Evolutionary conservation across 2,329 filamentous ascomycete species (phyloP).

Genomic region (Fusarium protoensiforme): DNA sequence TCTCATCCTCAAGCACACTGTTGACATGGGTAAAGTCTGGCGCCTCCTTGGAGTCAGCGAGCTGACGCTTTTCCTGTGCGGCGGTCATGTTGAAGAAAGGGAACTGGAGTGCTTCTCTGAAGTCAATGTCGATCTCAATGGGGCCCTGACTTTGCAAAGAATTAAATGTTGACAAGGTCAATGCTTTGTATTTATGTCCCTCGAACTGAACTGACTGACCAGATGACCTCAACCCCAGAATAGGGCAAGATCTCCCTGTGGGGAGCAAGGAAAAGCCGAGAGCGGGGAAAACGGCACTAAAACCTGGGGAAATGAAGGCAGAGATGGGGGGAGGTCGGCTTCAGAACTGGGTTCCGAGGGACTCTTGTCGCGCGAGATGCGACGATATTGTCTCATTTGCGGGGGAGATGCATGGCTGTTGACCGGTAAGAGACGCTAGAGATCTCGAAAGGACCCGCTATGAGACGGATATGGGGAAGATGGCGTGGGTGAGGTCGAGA

Average conservation of each 20-base stretch:
- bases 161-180: not conserved
- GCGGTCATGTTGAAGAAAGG: constrained; percentile 10
- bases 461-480: constrained; percentile 16
- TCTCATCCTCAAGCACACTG: constrained; percentile 39
- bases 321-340: constrained; percentile 17
- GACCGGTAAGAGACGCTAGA: not conserved
- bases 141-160: not conserved
- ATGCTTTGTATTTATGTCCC: constrained; percentile 29
- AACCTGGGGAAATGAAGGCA: constrained; percentile 23
- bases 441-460: constrained; percentile 9
- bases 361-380: not conserved
- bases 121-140: not conserved
- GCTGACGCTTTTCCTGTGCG: not conserved
- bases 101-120: not conserved
- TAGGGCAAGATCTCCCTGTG: constrained; percentile 15
- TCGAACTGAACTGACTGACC: not conserved
- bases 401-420: not conserved
- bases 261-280: constrained; percentile 16
- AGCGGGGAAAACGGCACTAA: constrained; percentile 21
- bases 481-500: not conserved
- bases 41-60: constrained; percentile 21
- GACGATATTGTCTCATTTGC: constrained; percentile 1
- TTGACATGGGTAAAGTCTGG: constrained; percentile 37
- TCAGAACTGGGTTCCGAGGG: constrained; percentile 29
- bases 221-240: not conserved